These are phyloP conservation scores for Streptanthus diversifolius DNA, from an alignment of 345 rosid genomes.

Conservation along the genomic window DNA sequence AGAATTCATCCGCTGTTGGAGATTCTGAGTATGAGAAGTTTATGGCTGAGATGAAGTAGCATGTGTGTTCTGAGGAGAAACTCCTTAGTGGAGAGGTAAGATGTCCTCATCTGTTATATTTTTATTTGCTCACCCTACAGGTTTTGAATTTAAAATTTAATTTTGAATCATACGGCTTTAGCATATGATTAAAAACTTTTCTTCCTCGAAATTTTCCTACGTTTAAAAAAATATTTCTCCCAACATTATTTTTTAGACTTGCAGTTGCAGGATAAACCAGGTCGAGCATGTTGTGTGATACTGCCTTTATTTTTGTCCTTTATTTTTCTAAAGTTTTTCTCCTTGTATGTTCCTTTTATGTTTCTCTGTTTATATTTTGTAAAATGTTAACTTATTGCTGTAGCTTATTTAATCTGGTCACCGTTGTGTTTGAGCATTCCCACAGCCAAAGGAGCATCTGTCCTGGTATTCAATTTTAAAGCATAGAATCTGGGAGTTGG, in stretches of 20 bases:
- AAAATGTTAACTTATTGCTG: constrained; percentile 9
- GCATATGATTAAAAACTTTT: constrained; percentile 5
- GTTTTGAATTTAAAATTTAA: not conserved
- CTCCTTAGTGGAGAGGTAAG: constrained; percentile 50
- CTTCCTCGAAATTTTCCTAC: not conserved
- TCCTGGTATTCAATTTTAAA: constrained; percentile 19
- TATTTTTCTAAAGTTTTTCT: not conserved
- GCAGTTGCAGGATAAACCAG: constrained; percentile 16
- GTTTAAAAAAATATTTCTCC: not conserved
- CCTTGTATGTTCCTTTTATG: not conserved
- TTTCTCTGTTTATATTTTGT: constrained; percentile 2
- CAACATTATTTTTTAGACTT: not conserved
- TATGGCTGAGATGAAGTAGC: constrained; percentile 96
- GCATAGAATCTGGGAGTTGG: constrained; percentile 4
- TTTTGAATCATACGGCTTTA: not conserved
- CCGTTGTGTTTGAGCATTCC: constrained; percentile 24
- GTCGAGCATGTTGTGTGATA: constrained; percentile 6
- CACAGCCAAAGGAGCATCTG: constrained; percentile 25
- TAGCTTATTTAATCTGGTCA: not conserved
- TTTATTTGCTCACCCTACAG: not conserved
- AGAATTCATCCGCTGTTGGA: constrained; percentile 55
- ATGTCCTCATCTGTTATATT: constrained; percentile 8
- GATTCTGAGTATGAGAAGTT: constrained; percentile 94
- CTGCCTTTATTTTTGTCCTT: not conserved
- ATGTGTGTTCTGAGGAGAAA: constrained; percentile 7